These are phyloP conservation scores for sorghum (Sorghum bicolor) DNA, from an alignment of 176 grass and related monocot species.

Conservation along the genomic window DNA sequence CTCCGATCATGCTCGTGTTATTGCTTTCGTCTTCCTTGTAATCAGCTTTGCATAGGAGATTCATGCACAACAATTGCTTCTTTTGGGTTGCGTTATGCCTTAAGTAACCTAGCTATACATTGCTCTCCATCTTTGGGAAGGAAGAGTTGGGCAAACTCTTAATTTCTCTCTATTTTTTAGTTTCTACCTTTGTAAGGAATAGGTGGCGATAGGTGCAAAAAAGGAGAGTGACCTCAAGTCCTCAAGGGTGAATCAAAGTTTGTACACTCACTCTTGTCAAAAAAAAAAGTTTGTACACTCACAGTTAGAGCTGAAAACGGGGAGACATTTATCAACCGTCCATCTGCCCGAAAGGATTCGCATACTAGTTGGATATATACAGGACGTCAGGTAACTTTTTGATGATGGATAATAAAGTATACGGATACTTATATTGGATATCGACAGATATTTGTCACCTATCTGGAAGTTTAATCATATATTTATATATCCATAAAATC, in stretches of 20 bases:
- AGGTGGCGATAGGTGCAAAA: not conserved
- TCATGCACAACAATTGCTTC: not conserved
- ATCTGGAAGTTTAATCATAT: too few species aligned
- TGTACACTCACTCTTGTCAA: not conserved
- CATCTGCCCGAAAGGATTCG: not conserved
- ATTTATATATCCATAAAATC: too few species aligned
- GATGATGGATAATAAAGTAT: not conserved
- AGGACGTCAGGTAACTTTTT: not conserved
- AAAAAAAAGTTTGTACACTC: not conserved
- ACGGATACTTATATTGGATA: not conserved
- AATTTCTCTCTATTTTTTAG: not conserved
- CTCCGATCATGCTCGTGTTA: not conserved
- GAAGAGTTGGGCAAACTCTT: slow-evolving; percentile 1
- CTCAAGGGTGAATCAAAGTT: not conserved
- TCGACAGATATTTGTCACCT: not conserved
- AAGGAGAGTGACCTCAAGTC: not conserved
- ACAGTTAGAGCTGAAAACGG: not conserved
- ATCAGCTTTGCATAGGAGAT: not conserved
- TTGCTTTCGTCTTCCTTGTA: not conserved
- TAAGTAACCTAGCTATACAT: not conserved
- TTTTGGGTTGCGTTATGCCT: not conserved
- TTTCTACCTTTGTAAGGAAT: slow-evolving; percentile 18
- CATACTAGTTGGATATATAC: too few species aligned
- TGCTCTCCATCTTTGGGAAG: slow-evolving; percentile 30
- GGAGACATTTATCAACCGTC: not conserved